Evolutionary conservation across 768 basidiomycete species (phyloP).

Genomic region (Kondoa subrosea): DNA sequence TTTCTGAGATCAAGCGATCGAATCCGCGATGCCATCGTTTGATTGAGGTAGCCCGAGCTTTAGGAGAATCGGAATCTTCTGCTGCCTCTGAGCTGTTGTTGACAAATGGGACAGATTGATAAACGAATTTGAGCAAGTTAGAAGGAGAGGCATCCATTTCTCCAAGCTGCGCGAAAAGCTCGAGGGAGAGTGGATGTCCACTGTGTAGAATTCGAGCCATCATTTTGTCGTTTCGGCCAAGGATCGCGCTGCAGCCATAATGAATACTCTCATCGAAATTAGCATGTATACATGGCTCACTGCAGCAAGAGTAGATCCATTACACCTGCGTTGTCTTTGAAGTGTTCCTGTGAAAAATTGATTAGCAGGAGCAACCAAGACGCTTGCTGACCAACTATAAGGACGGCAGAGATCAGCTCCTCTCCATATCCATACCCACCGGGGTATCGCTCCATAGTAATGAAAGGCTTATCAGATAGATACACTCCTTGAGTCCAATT

Average conservation of each 20-base stretch:
- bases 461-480: too few species aligned
- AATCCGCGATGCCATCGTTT: background rate
- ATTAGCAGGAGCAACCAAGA: too few species aligned
- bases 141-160: too few species aligned
- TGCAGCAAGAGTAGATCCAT: background rate
- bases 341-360: background rate
- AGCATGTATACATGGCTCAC: background rate
- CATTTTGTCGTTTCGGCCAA: background rate
- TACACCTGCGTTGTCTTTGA: background rate
- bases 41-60: background rate
- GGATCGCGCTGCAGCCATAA: background rate
- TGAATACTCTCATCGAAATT: background rate
- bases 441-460: too few species aligned
- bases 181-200: background rate
- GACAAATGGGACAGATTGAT: too few species aligned
- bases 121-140: too few species aligned
- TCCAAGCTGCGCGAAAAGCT: background rate
- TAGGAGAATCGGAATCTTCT: background rate
- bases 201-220: background rate
- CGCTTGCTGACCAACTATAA: too few species aligned
- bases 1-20: background rate
- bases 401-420: too few species aligned
- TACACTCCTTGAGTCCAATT: too few species aligned
- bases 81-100: background rate
- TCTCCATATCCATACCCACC: too few species aligned